Conservation (phyloP, 176 grass and related monocot species). For the Musa itinerans region DNA sequence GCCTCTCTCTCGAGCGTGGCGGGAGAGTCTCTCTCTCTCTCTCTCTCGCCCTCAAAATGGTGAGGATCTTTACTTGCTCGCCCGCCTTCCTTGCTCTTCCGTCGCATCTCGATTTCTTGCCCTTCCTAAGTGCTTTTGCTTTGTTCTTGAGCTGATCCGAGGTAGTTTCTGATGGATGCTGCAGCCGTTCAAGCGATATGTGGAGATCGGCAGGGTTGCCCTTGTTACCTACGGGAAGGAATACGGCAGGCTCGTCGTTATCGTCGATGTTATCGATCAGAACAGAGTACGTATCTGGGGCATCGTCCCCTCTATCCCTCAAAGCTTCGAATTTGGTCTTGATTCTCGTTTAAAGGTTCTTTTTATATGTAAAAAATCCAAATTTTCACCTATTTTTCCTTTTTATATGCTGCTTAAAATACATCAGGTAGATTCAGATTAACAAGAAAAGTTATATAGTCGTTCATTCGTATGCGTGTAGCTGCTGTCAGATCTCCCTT, state of each 20-base stretch:
- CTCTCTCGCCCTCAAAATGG: not conserved
- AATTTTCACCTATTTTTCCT: no score
- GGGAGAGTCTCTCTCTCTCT: not conserved
- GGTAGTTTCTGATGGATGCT: not conserved
- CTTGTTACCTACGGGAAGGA: conserved; percentile 86
- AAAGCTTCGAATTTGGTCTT: no score
- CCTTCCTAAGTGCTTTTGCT: not conserved
- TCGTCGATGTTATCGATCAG: conserved; percentile 79
- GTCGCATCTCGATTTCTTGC: not conserved
- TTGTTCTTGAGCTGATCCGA: not conserved
- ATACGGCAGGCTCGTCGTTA: conserved; percentile 68
- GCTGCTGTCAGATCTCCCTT: no score
- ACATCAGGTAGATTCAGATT: no score
- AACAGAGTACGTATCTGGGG: conserved; percentile 37
- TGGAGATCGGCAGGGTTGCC: conserved; percentile 86
- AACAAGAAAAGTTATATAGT: no score
- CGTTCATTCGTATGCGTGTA: no score
- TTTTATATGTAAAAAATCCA: no score
- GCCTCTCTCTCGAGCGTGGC: no score
- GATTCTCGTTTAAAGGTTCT: no score
- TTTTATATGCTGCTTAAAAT: no score
- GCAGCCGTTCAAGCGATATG: conserved; percentile 80
- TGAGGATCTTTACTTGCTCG: not conserved
- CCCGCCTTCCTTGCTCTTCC: not conserved
- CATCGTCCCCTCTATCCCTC: no score